Evolutionary conservation across 2,329 filamentous ascomycete genomes (phyloP), one percentile per base, ranked within the genome.

Genomic region (Fusarium multiceps): DNA sequence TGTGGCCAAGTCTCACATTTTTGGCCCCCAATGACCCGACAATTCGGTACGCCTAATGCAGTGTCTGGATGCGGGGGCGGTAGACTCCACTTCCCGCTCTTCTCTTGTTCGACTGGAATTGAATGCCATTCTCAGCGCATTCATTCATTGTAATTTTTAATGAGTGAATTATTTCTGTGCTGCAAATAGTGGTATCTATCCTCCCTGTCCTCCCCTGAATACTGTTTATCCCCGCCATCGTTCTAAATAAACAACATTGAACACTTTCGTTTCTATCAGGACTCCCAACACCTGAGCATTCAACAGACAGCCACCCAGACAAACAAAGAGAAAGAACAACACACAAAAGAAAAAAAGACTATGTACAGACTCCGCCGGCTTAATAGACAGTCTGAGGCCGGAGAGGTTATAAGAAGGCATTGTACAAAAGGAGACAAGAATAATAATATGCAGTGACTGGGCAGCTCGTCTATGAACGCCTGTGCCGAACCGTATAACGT

Each of bases 11-110:
- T 63, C 53, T 68, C 42, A 43, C 47, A 30, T 55, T 63, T 55
- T 42, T 61, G 55, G 48, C 61, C 60, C 61, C 55, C 55, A 66
- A n/a, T 41, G 34, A 53, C 56, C 64, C 64, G 49, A 32, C 55
- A 66, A 11, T 62, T 27, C 14, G 63, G 62, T 62, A 56, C 46
- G 42, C 55, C 49, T 66, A 61, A 66, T 62, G 63, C 56, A 66
- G 56, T 51, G 14, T 14, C 37, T 20, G 27, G n/a, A 34, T 48
- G 30, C n/a, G 61, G 63, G 61, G 21, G 21, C 54, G 60, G 54
- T 51, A 64, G 46, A 41, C 43, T 37, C 61, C 63, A 66, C 62
- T 65, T 65, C 47, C 62, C 60, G 60, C 42, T 48, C 20, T 25
- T 25, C 23, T 25, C 23, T 25, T 30, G 27, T 21, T 47, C 9